Conservation (phyloP, 306 rosid genomes). For the Begonia loranthoides region DNA sequence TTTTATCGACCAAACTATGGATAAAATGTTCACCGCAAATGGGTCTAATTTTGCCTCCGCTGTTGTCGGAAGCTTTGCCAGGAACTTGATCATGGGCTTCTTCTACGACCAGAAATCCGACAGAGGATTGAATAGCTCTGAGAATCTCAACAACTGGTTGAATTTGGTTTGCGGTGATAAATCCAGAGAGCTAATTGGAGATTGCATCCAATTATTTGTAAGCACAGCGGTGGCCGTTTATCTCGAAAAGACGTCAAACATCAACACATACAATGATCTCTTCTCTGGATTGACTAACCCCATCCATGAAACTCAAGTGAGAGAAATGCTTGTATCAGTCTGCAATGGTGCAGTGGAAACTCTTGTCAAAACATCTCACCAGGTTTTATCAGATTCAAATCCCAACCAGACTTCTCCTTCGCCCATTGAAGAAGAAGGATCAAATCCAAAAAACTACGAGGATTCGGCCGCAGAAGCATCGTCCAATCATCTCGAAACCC, state of each 20-base stretch:
- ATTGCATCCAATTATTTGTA: slow-evolving; percentile 57
- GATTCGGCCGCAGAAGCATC: slow-evolving; percentile 11
- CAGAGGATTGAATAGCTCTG: slow-evolving; percentile 17
- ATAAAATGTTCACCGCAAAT: slow-evolving; percentile 37
- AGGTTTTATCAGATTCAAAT: slow-evolving; percentile 35
- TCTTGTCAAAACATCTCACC: slow-evolving; percentile 59
- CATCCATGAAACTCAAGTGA: slow-evolving; percentile 43
- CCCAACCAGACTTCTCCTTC: slow-evolving; percentile 7
- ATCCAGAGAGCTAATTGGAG: slow-evolving; percentile 44
- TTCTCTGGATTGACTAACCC: slow-evolving; percentile 73
- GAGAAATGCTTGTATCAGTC: slow-evolving; percentile 41
- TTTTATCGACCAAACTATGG: slow-evolving; percentile 31
- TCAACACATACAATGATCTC: slow-evolving; percentile 59
- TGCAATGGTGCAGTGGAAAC: slow-evolving; percentile 69
- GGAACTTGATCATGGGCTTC: slow-evolving; percentile 46
- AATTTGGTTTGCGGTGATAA: slow-evolving; percentile 32
- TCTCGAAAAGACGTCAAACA: slow-evolving; percentile 75
- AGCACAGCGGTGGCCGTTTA: slow-evolving; percentile 64
- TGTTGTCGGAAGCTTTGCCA: slow-evolving; percentile 75
- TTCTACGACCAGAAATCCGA: slow-evolving; percentile 17
- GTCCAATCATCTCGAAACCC: slow-evolving; percentile 4
- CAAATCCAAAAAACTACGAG: slow-evolving; percentile 1
- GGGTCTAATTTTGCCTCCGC: slow-evolving; percentile 73
- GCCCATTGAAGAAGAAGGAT: slow-evolving; percentile 6
- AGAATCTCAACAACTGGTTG: slow-evolving; percentile 24